phyloP scores from a whole-genome alignment of 345 rosid species.

The Citrus maxima region DNA sequence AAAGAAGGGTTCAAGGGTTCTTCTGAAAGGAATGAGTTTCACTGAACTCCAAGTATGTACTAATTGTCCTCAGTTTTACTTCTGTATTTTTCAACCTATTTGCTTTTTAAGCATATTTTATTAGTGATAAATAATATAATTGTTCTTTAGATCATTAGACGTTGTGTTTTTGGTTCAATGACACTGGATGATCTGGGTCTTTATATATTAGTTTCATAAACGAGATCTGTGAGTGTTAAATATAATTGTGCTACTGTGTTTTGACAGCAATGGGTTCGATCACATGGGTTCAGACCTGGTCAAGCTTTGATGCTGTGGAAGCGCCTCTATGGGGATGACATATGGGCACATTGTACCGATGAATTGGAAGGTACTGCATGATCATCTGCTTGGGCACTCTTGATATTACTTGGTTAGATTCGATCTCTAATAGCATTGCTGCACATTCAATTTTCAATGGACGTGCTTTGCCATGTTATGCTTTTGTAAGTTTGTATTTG shows the following conservation, averaged over 20 bases:
- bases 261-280: constrained; percentile 77
- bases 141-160: neutral
- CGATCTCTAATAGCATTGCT: neutral
- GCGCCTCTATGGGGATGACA: constrained; percentile 68
- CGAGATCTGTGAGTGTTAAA: neutral
- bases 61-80: neutral
- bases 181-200: neutral
- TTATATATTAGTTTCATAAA: neutral
- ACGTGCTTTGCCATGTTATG: neutral
- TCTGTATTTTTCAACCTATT: neutral
- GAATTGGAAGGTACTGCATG: constrained; percentile 59
- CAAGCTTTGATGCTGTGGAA: constrained; percentile 98
- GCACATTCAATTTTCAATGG: neutral
- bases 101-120: neutral
- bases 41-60: constrained; percentile 56
- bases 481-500: neutral
- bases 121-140: neutral
- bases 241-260: constrained; percentile 3
- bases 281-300: constrained; percentile 81
- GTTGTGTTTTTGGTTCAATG: neutral
- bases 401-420: neutral
- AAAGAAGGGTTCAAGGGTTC: constrained; percentile 36
- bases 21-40: constrained; percentile 76
- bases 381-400: neutral
- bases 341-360: constrained; percentile 63